phyloP scores from a whole-genome alignment of 2,329 filamentous ascomycete genomes.

The Trichoderma polysporum region DNA sequence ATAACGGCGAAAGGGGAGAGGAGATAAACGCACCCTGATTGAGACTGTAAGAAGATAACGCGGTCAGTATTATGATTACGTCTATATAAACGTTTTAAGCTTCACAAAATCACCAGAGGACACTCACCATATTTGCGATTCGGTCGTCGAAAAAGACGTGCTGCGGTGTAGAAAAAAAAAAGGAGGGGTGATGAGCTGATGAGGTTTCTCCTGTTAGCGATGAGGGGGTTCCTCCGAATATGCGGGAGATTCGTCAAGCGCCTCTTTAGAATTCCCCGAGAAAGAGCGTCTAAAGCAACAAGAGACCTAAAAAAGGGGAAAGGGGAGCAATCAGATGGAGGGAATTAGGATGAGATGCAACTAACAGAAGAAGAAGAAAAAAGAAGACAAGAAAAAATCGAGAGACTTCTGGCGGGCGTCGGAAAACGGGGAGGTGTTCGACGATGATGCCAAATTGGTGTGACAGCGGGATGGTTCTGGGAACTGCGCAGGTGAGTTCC shows the following conservation, averaged over 20 bases:
- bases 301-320: neutral
- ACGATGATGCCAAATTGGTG: constrained; percentile 17
- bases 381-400: neutral
- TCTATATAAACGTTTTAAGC: neutral
- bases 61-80: neutral
- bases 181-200: constrained; percentile 29
- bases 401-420: neutral
- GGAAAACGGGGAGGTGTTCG: neutral
- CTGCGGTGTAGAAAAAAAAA: constrained; percentile 10
- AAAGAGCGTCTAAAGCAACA: neutral
- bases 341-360: neutral
- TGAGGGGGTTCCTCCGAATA: constrained; percentile 22
- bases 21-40: constrained; percentile 61
- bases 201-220: constrained; percentile 30
- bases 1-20: constrained; percentile 40
- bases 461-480: constrained; percentile 16
- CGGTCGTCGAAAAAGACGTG: constrained; percentile 15
- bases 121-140: constrained; percentile 44
- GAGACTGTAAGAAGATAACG: constrained; percentile 49
- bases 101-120: neutral
- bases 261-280: neutral
- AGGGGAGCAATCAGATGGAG: neutral
- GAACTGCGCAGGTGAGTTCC: constrained; percentile 5
- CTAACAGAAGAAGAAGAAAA: neutral
- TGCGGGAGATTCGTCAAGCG: constrained; percentile 29